A percentile compares a stretch with the other conserved stretches of the same genome.
Conservation (phyloP, 78 protist species). For the slime mould (Dictyostelium discoideum) region dicty_2.7 NC_007091.3:3615501-3616000, state of each 20-base stretch:
- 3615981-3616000: neutral
- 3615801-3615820: conserved; percentile 2
- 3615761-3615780: neutral
- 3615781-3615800: conserved; percentile 30
- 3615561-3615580: neutral
- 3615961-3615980: conserved; percentile 17
- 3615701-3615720: conserved; percentile 4
- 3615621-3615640: neutral
- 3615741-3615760: conserved; percentile 12
- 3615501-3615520: no score
- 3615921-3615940: neutral
- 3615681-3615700: neutral
- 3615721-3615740: neutral
- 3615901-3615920: conserved; percentile 2
- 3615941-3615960: neutral
- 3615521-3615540: neutral
- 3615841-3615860: conserved; percentile 7
- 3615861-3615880: conserved; percentile 3
- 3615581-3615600: neutral
- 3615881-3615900: conserved; percentile 12
- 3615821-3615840: neutral
- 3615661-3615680: neutral
- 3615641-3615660: neutral
- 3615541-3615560: neutral
- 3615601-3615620: neutral